These are phyloP conservation scores for Amniculicola lignicola DNA, from an alignment of 495 filamentous ascomycete species.

Conservation along the genomic window DNA sequence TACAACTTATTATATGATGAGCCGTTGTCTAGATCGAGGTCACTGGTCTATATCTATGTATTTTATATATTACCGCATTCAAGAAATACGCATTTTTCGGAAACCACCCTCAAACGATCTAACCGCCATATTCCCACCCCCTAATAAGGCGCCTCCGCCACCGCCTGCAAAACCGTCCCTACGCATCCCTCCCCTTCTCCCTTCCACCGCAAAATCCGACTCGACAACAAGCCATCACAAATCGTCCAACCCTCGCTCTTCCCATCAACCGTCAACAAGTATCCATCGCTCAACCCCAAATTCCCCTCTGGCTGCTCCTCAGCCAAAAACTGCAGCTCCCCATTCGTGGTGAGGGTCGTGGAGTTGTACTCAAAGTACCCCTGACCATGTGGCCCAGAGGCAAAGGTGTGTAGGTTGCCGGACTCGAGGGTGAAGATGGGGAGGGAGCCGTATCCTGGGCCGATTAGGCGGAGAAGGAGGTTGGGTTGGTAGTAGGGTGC, in stretches of 20 bases:
- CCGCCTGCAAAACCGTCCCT: conserved; percentile 36
- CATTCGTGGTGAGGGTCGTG: conserved; percentile 22
- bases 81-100: too few species aligned
- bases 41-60: too few species aligned
- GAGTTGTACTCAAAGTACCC: conserved; percentile 32
- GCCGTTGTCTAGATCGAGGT: too few species aligned
- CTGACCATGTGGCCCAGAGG: conserved; percentile 24
- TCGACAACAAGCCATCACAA: conserved; percentile 29
- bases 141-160: conserved; percentile 34
- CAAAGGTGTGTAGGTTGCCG: conserved; percentile 27
- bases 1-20: too few species aligned
- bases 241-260: conserved; percentile 35
- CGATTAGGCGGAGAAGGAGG: conserved; percentile 35
- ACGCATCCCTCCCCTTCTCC: conserved; percentile 25
- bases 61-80: too few species aligned
- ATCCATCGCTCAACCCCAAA: conserved; percentile 31
- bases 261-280: conserved; percentile 35
- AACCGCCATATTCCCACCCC: too few species aligned
- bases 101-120: too few species aligned
- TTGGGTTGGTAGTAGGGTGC: conserved; percentile 32
- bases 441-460: conserved; percentile 33
- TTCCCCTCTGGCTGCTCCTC: conserved; percentile 23
- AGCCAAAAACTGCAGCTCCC: conserved; percentile 27
- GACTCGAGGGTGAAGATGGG: conserved; percentile 36
- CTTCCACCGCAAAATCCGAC: conserved; percentile 34